phyloP scores from a whole-genome alignment of 2,329 filamentous ascomycete species.

The Colletotrichum limetticola region DNA sequence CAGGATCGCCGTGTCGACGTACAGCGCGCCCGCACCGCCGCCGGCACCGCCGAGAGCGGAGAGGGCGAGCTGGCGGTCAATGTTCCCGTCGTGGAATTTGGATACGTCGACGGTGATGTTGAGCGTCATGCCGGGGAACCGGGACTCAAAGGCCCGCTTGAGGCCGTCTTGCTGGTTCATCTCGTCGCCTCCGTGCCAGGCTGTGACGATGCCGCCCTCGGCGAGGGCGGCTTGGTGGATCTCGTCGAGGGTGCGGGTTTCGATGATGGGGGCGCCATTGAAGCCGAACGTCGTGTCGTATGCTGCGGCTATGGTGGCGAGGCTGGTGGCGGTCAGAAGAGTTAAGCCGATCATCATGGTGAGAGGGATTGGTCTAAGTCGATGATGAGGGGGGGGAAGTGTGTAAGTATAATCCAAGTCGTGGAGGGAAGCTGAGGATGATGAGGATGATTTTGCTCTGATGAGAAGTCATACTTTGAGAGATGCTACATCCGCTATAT shows the following conservation, averaged over 20 bases:
- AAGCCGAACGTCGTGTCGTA: constrained; percentile 18
- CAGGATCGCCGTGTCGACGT: constrained; percentile 58
- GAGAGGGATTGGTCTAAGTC: too few species aligned
- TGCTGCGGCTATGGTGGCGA: neutral
- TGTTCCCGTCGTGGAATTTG: constrained; percentile 62
- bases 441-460: neutral
- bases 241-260: constrained; percentile 60
- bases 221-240: constrained; percentile 60
- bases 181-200: constrained; percentile 62
- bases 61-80: constrained; percentile 57
- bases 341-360: neutral
- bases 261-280: constrained; percentile 41
- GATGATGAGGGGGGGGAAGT: neutral
- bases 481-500: neutral
- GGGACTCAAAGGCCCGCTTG: constrained; percentile 55
- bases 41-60: constrained; percentile 33
- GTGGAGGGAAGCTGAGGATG: neutral
- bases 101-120: constrained; percentile 66
- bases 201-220: constrained; percentile 57
- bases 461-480: neutral
- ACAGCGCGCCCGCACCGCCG: constrained; percentile 44
- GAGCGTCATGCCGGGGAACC: constrained; percentile 61
- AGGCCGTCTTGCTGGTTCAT: constrained; percentile 49
- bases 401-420: neutral
- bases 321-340: neutral